Percentiles rank a stretch among this genome's conserved stretches.
phyloP scores from a whole-genome alignment of 805 yeast species.

The Metschnikowia chrysomelidarum region DNA sequence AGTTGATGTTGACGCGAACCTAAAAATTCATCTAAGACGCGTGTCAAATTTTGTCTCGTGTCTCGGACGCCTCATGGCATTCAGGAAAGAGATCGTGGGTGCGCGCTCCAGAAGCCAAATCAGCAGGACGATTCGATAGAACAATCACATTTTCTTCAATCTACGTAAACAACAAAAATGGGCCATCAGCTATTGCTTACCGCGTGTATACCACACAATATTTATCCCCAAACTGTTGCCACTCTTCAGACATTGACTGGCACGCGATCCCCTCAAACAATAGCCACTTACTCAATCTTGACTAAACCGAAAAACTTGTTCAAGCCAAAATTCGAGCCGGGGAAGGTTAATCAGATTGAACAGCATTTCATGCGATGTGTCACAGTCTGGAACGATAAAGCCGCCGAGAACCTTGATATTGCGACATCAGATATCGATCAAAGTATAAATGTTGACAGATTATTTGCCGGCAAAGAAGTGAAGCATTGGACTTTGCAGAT shows the following conservation, averaged over 20 bases:
- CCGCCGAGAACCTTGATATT: constrained; percentile 24
- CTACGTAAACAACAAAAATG: too few species aligned
- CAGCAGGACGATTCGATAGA: too few species aligned
- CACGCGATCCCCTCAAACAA: constrained; percentile 39
- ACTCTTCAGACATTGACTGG: constrained; percentile 56
- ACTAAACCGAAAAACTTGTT: constrained; percentile 51
- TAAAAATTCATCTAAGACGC: too few species aligned
- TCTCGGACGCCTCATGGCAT: too few species aligned
- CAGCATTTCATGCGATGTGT: constrained; percentile 51
- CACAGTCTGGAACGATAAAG: constrained; percentile 44
- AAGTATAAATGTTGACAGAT: constrained; percentile 30
- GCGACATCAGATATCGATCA: constrained; percentile 18
- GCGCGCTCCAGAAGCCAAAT: too few species aligned
- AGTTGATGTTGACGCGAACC: too few species aligned
- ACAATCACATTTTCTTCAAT: too few species aligned
- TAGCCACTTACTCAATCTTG: constrained; percentile 48
- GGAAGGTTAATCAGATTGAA: constrained; percentile 56
- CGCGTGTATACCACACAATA: constrained; percentile 42
- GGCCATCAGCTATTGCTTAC: constrained; percentile 54
- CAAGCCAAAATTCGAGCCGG: constrained; percentile 53
- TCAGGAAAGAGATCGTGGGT: too few species aligned
- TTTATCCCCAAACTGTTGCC: constrained; percentile 41
- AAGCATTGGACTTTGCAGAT: constrained; percentile 61
- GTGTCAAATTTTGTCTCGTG: too few species aligned
- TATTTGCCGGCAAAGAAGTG: constrained; percentile 27